Conservation (phyloP, 805 yeast species). For the Starmerella lactis-condensi region DNA sequence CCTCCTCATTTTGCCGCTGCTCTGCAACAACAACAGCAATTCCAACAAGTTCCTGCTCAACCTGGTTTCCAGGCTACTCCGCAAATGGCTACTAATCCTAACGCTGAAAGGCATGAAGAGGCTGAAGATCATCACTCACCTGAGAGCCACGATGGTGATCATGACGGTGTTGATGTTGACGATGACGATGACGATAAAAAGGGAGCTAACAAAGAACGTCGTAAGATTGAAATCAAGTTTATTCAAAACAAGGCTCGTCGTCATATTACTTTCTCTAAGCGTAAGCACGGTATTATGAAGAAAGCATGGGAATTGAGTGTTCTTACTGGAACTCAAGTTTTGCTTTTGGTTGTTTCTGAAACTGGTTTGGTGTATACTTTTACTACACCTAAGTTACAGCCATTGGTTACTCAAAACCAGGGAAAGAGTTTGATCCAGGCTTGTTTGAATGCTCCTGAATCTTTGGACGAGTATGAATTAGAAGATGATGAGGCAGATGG, state of each 20-base stretch:
- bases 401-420: slow-evolving; percentile 90
- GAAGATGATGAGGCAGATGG: not conserved
- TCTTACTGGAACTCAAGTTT: slow-evolving; percentile 91
- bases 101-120: not conserved
- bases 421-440: slow-evolving; percentile 95
- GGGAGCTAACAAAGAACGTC: slow-evolving; percentile 35
- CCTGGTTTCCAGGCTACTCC: too few relatives aligned
- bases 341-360: slow-evolving; percentile 84
- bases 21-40: too few relatives aligned
- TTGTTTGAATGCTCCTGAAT: slow-evolving; percentile 91
- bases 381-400: slow-evolving; percentile 97
- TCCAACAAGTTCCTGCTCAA: too few relatives aligned
- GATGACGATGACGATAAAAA: slow-evolving; percentile 34
- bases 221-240: slow-evolving; percentile 92
- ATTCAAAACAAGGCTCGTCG: slow-evolving; percentile 95
- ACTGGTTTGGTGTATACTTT: slow-evolving; percentile 98
- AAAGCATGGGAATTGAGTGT: slow-evolving; percentile 97
- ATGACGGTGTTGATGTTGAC: slow-evolving; percentile 15
- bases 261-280: slow-evolving; percentile 91
- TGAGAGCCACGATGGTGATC: slow-evolving; percentile 7
- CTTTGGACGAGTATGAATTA: slow-evolving; percentile 21
- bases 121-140: not conserved
- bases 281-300: slow-evolving; percentile 98
- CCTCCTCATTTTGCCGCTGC: too few relatives aligned
- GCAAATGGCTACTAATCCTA: too few relatives aligned